phyloP scores from a whole-genome alignment of 768 basidiomycete genomes.

The Kwoniella sp. region DNA sequence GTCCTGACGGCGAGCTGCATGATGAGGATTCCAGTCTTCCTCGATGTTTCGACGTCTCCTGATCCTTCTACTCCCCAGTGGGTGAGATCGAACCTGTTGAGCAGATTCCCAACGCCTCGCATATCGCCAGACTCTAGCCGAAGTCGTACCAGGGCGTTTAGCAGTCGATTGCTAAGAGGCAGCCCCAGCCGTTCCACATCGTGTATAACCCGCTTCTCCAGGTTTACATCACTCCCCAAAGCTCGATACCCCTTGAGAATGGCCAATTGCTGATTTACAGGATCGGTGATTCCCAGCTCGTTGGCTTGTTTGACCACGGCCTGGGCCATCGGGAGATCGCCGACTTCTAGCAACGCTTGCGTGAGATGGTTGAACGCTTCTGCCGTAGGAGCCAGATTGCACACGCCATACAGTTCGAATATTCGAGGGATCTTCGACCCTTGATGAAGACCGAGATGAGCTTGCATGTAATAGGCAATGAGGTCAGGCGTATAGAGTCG shows the following conservation, averaged over 20 bases:
- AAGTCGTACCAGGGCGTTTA: constrained; percentile 26
- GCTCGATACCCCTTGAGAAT: constrained; percentile 32
- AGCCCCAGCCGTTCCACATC: constrained; percentile 24
- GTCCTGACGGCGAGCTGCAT: background rate
- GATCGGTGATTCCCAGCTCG: background rate
- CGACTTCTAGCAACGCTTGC: constrained; percentile 21
- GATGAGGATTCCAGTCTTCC: constrained; percentile 11
- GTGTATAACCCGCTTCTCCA: constrained; percentile 26
- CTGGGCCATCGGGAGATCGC: constrained; percentile 25
- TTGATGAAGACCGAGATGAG: constrained; percentile 18
- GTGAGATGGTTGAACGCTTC: constrained; percentile 22
- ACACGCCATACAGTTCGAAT: constrained; percentile 16
- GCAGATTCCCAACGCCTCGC: constrained; percentile 11
- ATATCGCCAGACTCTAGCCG: constrained; percentile 24
- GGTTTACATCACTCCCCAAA: constrained; percentile 23
- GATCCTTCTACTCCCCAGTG: constrained; percentile 2
- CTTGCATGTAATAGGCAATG: constrained; percentile 20
- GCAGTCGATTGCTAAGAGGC: constrained; percentile 14
- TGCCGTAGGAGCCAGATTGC: constrained; percentile 12
- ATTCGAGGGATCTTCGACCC: constrained; percentile 14
- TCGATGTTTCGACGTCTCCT: constrained; percentile 8
- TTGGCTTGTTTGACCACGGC: constrained; percentile 11
- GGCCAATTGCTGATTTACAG: constrained; percentile 25
- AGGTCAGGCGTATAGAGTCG: constrained; percentile 15
- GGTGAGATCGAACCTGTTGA: constrained; percentile 18